Percentiles rank a stretch among this genome's conserved stretches.
These are phyloP conservation scores for Phytophthora citricola DNA, from an alignment of 352 stramenopile species.

Conservation along the genomic window DNA sequence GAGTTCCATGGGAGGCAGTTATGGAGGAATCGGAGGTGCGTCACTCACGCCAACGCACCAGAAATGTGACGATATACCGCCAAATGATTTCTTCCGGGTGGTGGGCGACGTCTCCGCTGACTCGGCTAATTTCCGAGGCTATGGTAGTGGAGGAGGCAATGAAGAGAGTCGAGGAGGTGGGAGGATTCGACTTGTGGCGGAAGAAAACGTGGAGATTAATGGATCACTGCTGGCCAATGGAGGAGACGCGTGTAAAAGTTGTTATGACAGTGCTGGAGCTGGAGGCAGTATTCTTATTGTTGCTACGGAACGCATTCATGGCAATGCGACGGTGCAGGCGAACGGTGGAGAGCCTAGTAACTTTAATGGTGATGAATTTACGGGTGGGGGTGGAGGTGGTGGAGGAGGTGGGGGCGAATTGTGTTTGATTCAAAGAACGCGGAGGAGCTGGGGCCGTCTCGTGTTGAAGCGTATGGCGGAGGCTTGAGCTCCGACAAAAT, in stretches of 20 bases:
- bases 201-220: slow-evolving; percentile 56
- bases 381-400: slow-evolving; percentile 61
- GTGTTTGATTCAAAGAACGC: slow-evolving; percentile 53
- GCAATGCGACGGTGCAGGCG: slow-evolving; percentile 51
- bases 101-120: slow-evolving; percentile 69
- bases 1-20: slow-evolving; percentile 68
- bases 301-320: slow-evolving; percentile 45
- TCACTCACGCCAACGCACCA: slow-evolving; percentile 47
- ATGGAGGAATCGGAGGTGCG: slow-evolving; percentile 79
- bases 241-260: slow-evolving; percentile 53
- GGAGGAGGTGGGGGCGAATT: slow-evolving; percentile 60
- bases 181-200: slow-evolving; percentile 54
- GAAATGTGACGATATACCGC: slow-evolving; percentile 59
- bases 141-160: slow-evolving; percentile 80
- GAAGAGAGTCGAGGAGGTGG: slow-evolving; percentile 69
- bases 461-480: slow-evolving; percentile 60
- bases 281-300: slow-evolving; percentile 61
- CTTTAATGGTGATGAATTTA: slow-evolving; percentile 36
- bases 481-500: slow-evolving; percentile 42
- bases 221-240: slow-evolving; percentile 74
- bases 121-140: slow-evolving; percentile 76
- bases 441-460: slow-evolving; percentile 47
- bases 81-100: slow-evolving; percentile 67
- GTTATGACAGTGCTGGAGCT: slow-evolving; percentile 62
- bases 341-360: slow-evolving; percentile 59